Base-by-base conservation (phyloP, 257 asterid species). In the Gentiana macrophylla region DNA sequence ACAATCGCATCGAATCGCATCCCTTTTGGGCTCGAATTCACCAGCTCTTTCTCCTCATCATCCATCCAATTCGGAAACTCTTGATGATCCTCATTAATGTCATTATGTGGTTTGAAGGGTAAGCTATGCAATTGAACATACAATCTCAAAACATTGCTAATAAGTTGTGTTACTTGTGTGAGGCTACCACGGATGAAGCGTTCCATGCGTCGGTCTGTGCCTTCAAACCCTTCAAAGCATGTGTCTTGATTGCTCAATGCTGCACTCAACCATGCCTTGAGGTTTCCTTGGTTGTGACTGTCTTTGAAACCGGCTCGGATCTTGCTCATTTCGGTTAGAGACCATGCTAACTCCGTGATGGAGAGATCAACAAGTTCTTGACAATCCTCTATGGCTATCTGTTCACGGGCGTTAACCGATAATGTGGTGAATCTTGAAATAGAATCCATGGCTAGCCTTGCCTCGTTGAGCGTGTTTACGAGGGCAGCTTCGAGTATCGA, bases 181-280 rank as follows among this genome's bases (percentile, higher is more conserved):
- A 91, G 68, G 56, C 94, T 79, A 15, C 95, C 95, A 41, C 78
- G 70, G 0, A 87, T 64, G 65, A 80, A 87, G 36, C 76, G 72
- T 48, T 83, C 86, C 4, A 87, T 82, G 53, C 72, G 87, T 5
- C 84, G 69, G 35, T 91, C 94, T 0, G 98, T 91, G 35, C 98
- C 98, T 63, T 84, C 88, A 8, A 91, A 91, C 35, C 98, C 98
- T 66, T 91, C 98, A 1, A 91, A 77, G 68, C 98, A 91, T 0
- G 98, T 91, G 64, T 91, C 96, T 67, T 91, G 98, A 70, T 91
- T 91, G 90, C 98, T 83, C 8, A 91, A 73, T 1, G 96, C 96
- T 3, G 96, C 98, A 63, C 98, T 91, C 1, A 91, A 74, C 98
- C 98, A 91, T 0, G 98, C 95, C 77, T 84, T 91, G 1, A 91